Base-by-base conservation (phyloP, 2,329 filamentous ascomycete genomes). In the Mycosphaerella sp. region DNA sequence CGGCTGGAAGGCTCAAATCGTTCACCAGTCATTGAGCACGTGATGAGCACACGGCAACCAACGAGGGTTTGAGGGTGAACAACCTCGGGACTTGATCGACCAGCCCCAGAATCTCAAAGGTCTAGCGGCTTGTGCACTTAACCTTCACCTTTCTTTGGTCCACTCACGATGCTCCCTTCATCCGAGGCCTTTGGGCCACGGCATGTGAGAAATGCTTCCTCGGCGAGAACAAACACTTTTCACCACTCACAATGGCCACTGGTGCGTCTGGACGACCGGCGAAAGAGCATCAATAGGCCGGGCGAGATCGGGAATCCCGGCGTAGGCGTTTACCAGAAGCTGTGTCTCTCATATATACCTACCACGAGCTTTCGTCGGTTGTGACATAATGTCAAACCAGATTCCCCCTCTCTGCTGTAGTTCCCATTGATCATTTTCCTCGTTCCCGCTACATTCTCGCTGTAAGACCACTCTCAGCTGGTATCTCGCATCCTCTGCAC, bases 101-200 rank as follows among this genome's bases (percentile, higher is more conserved):
- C 38, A 54, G 32, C 34, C 53, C 53, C 51, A 46, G 50, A 55
- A 46, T 42, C 44, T 39, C 29, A 32, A 45, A 32, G 34, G 39
- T 23, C 50, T 41, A 50, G 31, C 48, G 43, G 51, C 50, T 48
- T 56, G 51, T 49, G 52, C 5, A 55, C 51, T 57, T 49, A 54
- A 59, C 54, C 48, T 50, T 45, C 32, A 48, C 41, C 9, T 34
- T 38, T 45, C 39, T 8, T 54, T 53, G 38, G 49, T 40, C 54
- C 57, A 58, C 53, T 58, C 53, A 57, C 47, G 40, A 46, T 46
- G 43, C 49, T 63, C 61, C 61, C 34, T 58, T 61, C 49, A 59
- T 53, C 61, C 61, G 61, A 63, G 59, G 61, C 58, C 50, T 44
- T 43, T 26, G 17, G 17, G 17, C 5, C 11, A 44, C 26, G 26